phyloP scores from a whole-genome alignment of 192 early-diverging fungal species.

The Anaeromyces robustus region DNA sequence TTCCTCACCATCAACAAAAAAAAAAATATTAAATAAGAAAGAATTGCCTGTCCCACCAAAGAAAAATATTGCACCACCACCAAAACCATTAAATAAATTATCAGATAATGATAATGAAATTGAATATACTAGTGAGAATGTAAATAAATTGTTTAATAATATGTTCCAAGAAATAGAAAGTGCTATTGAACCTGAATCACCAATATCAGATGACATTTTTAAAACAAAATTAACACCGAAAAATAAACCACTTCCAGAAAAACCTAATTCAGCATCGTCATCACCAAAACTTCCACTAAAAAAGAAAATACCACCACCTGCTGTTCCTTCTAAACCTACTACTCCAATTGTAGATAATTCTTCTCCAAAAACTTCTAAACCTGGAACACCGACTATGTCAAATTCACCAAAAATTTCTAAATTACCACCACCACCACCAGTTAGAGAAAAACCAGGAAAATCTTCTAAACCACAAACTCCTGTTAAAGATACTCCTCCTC shows the following conservation, averaged over 20 bases:
- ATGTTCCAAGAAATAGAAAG: neutral
- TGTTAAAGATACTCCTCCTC: neutral
- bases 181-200: neutral
- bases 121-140: neutral
- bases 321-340: neutral
- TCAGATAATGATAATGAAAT: neutral
- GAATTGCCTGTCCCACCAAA: neutral
- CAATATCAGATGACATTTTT: neutral
- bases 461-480: too few relatives aligned
- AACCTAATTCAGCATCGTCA: neutral
- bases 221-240: neutral
- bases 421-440: neutral
- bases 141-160: neutral
- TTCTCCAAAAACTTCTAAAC: neutral
- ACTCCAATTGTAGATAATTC: too few relatives aligned
- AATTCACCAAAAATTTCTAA: too few relatives aligned
- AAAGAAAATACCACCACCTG: neutral
- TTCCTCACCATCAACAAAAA: neutral
- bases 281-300: neutral
- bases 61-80: neutral
- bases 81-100: neutral
- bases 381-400: neutral
- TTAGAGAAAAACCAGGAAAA: neutral
- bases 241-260: neutral
- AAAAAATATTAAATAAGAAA: neutral